A percentile compares a stretch with the other conserved stretches of the same genome.
Conservation (phyloP, 306 rosid species). For the Medicago arabica region DNA sequence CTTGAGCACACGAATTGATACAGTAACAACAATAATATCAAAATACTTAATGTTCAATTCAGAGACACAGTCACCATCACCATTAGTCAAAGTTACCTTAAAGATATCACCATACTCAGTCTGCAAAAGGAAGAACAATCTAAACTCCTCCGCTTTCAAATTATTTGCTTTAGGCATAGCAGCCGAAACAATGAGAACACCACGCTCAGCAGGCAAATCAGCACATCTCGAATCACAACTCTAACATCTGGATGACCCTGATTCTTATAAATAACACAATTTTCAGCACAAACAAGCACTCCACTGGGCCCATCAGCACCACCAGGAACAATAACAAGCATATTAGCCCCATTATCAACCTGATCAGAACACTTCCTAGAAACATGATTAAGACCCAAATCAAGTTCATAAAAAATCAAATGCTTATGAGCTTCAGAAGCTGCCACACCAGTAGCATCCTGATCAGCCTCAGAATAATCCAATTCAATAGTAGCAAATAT, state of each 20-base stretch:
- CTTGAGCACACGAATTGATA: constrained; percentile 94
- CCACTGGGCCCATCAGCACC: constrained; percentile 99
- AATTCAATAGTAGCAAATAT: constrained; percentile 89
- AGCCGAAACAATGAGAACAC: constrained; percentile 91
- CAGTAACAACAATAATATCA: constrained; percentile 87
- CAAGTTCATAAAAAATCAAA: constrained; percentile 90
- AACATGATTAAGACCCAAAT: constrained; percentile 91
- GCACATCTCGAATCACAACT: constrained; percentile 86
- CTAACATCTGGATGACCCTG: constrained; percentile 87
- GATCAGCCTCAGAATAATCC: constrained; percentile 91
- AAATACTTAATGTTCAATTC: constrained; percentile 87
- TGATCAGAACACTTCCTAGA: constrained; percentile 95
- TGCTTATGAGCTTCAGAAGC: constrained; percentile 85
- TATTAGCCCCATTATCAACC: constrained; percentile 92
- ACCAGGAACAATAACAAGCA: constrained; percentile 96
- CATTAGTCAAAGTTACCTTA: constrained; percentile 84
- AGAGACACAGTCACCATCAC: constrained; percentile 70
- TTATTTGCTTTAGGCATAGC: constrained; percentile 82
- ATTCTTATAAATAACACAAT: constrained; percentile 94
- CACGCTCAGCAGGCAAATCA: constrained; percentile 89
- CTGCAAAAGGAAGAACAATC: constrained; percentile 92
- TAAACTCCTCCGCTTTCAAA: not conserved
- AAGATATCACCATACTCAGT: constrained; percentile 97
- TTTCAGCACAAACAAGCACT: constrained; percentile 93
- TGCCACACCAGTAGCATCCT: constrained; percentile 81